phyloP scores from a whole-genome alignment of 1,284 basidiomycete species.

The Leccinum discolor region DNA sequence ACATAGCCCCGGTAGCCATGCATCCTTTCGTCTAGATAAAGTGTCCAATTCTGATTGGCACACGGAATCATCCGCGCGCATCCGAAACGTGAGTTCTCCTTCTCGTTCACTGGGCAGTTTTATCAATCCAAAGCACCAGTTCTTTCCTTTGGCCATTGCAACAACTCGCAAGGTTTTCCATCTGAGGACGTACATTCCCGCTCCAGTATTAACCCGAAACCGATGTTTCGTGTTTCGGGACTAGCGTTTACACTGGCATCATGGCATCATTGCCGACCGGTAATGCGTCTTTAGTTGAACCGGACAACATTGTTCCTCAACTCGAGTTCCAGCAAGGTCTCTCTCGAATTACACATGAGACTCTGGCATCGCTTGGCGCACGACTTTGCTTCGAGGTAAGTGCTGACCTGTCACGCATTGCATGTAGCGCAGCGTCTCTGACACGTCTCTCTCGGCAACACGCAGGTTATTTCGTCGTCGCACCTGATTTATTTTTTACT shows the following conservation, averaged over 20 bases:
- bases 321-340: not conserved
- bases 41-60: not conserved
- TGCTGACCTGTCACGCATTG: not conserved
- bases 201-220: not conserved
- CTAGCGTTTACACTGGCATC: not conserved
- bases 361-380: constrained; percentile 11
- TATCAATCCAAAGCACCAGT: not conserved
- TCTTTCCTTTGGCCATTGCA: not conserved
- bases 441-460: not conserved
- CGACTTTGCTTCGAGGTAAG: constrained; percentile 15
- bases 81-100: not conserved
- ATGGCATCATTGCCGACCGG: not conserved
- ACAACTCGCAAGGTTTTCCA: not conserved
- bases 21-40: not conserved
- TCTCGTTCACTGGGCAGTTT: not conserved
- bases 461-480: constrained; percentile 17
- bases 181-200: not conserved
- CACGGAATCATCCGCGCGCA: not conserved
- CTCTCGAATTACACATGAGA: not conserved
- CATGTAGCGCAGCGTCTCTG: not conserved
- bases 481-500: constrained; percentile 17
- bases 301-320: not conserved
- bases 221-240: not conserved
- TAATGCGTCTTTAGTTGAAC: not conserved
- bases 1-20: not conserved